Conservation (phyloP, 306 rosid species). For the Acmispon strigosus region DNA sequence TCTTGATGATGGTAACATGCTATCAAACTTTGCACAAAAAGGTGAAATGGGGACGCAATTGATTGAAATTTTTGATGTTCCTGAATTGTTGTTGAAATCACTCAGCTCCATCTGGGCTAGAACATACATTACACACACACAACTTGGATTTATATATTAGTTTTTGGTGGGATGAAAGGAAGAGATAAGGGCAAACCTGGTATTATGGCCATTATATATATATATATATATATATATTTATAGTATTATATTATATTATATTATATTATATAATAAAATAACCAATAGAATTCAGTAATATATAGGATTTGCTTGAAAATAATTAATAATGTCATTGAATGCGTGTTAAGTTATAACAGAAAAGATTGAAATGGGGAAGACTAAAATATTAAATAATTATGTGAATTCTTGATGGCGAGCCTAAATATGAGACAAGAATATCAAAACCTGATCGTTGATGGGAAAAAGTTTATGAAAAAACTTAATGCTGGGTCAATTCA, state of each 20-base stretch:
- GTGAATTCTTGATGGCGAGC: no score
- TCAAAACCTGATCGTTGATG: no score
- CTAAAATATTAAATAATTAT: no score
- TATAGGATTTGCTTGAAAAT: not conserved
- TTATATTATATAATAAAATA: no score
- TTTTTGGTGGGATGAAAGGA: not conserved
- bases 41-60: constrained; percentile 15
- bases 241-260: no score
- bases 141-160: not conserved
- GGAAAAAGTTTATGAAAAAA: no score
- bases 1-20: no score
- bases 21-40: constrained; percentile 7
- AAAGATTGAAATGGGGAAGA: no score
- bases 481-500: no score
- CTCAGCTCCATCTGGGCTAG: not conserved
- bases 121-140: not conserved
- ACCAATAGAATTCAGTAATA: not conserved
- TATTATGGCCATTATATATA: not conserved
- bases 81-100: not conserved
- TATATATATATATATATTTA: not conserved
- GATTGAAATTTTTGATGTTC: not conserved
- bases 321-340: no score
- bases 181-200: not conserved
- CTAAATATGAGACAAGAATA: no score
- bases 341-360: no score